Base-by-base conservation (phyloP, 805 yeast genomes). In the Metschnikowia anglica region DNA sequence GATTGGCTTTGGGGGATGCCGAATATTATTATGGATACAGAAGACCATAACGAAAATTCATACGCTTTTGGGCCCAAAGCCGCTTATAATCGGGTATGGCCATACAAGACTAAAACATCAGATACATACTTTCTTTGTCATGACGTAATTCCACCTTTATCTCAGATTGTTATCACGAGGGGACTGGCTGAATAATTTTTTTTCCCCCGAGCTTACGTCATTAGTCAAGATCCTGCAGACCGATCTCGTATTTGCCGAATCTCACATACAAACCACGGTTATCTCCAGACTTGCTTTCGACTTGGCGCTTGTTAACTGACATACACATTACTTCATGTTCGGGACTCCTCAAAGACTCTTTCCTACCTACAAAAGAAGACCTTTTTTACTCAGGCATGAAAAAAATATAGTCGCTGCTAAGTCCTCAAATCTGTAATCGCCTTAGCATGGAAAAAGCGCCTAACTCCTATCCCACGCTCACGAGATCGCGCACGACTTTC, bases 121-220 rank as follows among this genome's bases (percentile, higher is more conserved):
- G 9, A 12, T 26, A 56, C 60, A 48, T 56, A 58, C 61, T 15
- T 55, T 58, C 24, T 46, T 47, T 21, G 61, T 41, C 60, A 56
- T 56, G 43, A 30, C 41, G 48, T 23, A 39, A 32, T 9, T 10
- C 26, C 38, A 30, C 16, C 15, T 13, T 30, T 24, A 13, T 24
- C 32, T 41, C 11, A 11, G n/a, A 19, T 25, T 32, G 31, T 23
- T 20, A 9, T 18, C 19, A 34, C 28, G 28, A 37, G 12, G 18
- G 23, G 18, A 13, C 24, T 34, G 34, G 34, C 20, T 21, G 18
- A 16, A 17, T 33, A 29, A n/a, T 34, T 43, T 46, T 42, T 37
- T 43, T 43, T 37, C 29, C 44, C 37, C 38, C 33, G 26, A 26
- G 47, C 49, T 46, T 46, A 46, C 49, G 49, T 46, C 49, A 46